These are phyloP conservation scores for Talaromyces funiculosus DNA, from an alignment of 2,329 filamentous ascomycete genomes.

Conservation along the genomic window DNA sequence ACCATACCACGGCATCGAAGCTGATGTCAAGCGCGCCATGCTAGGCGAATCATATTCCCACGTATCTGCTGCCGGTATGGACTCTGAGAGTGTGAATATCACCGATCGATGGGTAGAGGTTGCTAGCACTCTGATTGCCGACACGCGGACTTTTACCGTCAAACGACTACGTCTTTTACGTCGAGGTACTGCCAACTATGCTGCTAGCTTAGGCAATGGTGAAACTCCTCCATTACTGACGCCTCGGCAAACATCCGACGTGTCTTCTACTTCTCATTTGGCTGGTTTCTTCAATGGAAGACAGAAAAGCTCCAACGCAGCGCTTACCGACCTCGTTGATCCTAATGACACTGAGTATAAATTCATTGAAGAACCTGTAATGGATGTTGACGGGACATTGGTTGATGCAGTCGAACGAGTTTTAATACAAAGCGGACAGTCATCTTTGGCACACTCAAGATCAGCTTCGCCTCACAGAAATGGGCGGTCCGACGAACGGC, in stretches of 20 bases:
- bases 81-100: constrained; percentile 22
- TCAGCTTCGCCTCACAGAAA: constrained; percentile 36
- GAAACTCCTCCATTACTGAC: constrained; percentile 21
- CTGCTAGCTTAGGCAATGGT: constrained; percentile 19
- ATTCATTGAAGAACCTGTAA: constrained; percentile 50
- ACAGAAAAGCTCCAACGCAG: constrained; percentile 20
- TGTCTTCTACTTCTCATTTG: constrained; percentile 19
- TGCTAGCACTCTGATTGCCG: constrained; percentile 53
- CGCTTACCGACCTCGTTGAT: constrained; percentile 19
- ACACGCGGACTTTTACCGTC: constrained; percentile 50
- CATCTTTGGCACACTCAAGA: constrained; percentile 37
- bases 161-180: constrained; percentile 52
- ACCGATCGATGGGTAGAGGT: constrained; percentile 51
- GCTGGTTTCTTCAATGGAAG: constrained; percentile 15
- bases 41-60: constrained; percentile 46
- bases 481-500: constrained; percentile 26
- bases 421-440: constrained; percentile 41
- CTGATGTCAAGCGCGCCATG: constrained; percentile 54
- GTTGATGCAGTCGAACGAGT: constrained; percentile 55
- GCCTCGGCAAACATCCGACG: constrained; percentile 23
- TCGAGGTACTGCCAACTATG: constrained; percentile 31
- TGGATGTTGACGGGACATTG: constrained; percentile 54
- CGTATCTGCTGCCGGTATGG: constrained; percentile 29
- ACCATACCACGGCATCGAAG: constrained; percentile 48
- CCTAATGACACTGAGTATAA: constrained; percentile 42